A percentile compares a stretch with the other conserved stretches of the same genome.
phyloP scores from a whole-genome alignment of 768 basidiomycete genomes.

The Rhizopogon vesiculosus region DNA sequence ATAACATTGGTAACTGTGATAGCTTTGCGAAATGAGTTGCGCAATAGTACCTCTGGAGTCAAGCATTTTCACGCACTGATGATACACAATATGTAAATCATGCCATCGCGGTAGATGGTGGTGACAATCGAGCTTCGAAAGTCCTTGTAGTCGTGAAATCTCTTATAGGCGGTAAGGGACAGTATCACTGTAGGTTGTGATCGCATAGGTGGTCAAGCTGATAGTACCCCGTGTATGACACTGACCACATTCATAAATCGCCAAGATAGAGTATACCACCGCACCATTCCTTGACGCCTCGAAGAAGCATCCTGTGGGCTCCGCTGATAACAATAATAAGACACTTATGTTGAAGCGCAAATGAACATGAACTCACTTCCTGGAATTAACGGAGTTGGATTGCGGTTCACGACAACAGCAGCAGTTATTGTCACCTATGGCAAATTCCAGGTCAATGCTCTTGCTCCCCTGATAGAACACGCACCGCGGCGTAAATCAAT shows the following conservation, averaged over 20 bases:
- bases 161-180: neutral
- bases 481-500: slow-evolving; percentile 5
- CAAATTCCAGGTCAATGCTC: neutral
- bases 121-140: slow-evolving; percentile 4
- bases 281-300: neutral
- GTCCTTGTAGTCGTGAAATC: neutral
- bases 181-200: neutral
- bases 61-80: slow-evolving; percentile 2
- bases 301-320: neutral
- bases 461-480: neutral
- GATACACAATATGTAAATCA: slow-evolving; percentile 16
- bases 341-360: neutral
- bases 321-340: neutral
- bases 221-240: neutral
- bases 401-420: slow-evolving; percentile 1
- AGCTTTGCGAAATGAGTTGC: slow-evolving; percentile 4
- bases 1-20: slow-evolving; percentile 12
- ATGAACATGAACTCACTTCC: slow-evolving; percentile 1
- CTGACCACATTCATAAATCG: neutral
- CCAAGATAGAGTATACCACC: neutral
- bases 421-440: slow-evolving; percentile 6
- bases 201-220: neutral
- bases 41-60: neutral
- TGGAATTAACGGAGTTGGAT: slow-evolving; percentile 4
- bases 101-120: slow-evolving; percentile 10